These are phyloP conservation scores for Agrocybe pediades DNA, from an alignment of 768 basidiomycete genomes.

Conservation along the genomic window DNA sequence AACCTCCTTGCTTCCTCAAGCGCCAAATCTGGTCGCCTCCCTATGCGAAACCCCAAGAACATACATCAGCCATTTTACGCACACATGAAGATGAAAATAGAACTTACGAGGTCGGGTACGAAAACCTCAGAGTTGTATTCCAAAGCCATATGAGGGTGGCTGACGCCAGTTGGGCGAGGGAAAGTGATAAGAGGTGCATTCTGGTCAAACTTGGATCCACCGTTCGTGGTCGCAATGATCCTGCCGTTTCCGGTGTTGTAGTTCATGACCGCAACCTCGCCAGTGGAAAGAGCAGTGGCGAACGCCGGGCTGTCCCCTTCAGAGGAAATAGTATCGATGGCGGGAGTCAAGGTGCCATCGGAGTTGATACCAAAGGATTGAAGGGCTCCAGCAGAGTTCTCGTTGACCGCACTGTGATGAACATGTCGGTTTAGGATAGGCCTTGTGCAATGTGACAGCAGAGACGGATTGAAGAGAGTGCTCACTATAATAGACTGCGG, in stretches of 20 bases:
- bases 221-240: slow-evolving; percentile 48
- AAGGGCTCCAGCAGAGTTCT: slow-evolving; percentile 47
- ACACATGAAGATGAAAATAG: not conserved
- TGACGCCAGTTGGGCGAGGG: slow-evolving; percentile 42
- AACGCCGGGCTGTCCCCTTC: slow-evolving; percentile 57
- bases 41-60: slow-evolving; percentile 30
- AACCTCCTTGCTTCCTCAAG: slow-evolving; percentile 34
- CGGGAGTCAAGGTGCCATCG: slow-evolving; percentile 44
- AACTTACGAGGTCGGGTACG: slow-evolving; percentile 63
- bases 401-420: slow-evolving; percentile 57
- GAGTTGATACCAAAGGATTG: slow-evolving; percentile 57
- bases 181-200: slow-evolving; percentile 52
- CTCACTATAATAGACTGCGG: slow-evolving; percentile 62
- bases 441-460: not conserved
- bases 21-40: slow-evolving; percentile 75
- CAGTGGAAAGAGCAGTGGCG: slow-evolving; percentile 49
- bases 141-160: slow-evolving; percentile 70
- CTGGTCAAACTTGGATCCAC: slow-evolving; percentile 33
- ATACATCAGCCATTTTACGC: not conserved
- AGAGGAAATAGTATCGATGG: slow-evolving; percentile 47
- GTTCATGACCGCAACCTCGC: slow-evolving; percentile 62
- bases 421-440: not conserved
- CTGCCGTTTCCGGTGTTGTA: slow-evolving; percentile 57
- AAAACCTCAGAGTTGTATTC: slow-evolving; percentile 59
- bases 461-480: slow-evolving; percentile 5